A percentile compares a stretch with the other conserved stretches of the same genome.
These are phyloP conservation scores for Corylus americana DNA, from an alignment of 306 rosid genomes.

Conservation along the genomic window DNA sequence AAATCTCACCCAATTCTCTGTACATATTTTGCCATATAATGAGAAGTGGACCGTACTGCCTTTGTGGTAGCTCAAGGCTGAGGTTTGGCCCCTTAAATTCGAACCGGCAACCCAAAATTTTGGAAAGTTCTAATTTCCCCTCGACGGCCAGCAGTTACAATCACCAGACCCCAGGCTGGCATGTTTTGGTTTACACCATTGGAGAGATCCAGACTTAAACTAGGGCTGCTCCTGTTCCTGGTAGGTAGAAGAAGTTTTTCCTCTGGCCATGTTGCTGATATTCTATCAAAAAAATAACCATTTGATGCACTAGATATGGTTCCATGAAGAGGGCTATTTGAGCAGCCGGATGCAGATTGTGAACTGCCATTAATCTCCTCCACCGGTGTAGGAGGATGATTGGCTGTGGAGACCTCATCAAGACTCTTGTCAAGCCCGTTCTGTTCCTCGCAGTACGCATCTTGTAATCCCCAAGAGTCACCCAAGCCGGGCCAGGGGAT, in stretches of 20 bases:
- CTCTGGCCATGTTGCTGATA: conserved; percentile 95
- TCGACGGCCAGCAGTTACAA: conserved; percentile 88
- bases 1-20: conserved; percentile 77
- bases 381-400: conserved; percentile 96
- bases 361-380: conserved; percentile 64
- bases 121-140: conserved; percentile 94
- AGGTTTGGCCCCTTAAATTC: conserved; percentile 48
- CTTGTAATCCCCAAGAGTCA: conserved; percentile 67
- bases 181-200: conserved; percentile 54
- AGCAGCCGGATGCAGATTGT: conserved; percentile 50
- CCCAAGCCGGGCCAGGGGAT: conserved; percentile 92
- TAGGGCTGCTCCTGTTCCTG: conserved; percentile 71
- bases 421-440: conserved; percentile 49
- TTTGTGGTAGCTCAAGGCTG: conserved; percentile 33
- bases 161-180: conserved; percentile 97
- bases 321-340: conserved; percentile 71
- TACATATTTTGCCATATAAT: conserved; percentile 61
- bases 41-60: conserved; percentile 37
- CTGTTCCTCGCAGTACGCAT: conserved; percentile 43
- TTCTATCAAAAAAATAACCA: conserved; percentile 85
- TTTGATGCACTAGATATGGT: conserved; percentile 82
- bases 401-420: conserved; percentile 63
- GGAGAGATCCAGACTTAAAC: conserved; percentile 61
- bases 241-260: conserved; percentile 70
- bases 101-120: conserved; percentile 88